Conservation (phyloP, 2,329 filamentous ascomycete species). For the Diaporthe velutina region DNA sequence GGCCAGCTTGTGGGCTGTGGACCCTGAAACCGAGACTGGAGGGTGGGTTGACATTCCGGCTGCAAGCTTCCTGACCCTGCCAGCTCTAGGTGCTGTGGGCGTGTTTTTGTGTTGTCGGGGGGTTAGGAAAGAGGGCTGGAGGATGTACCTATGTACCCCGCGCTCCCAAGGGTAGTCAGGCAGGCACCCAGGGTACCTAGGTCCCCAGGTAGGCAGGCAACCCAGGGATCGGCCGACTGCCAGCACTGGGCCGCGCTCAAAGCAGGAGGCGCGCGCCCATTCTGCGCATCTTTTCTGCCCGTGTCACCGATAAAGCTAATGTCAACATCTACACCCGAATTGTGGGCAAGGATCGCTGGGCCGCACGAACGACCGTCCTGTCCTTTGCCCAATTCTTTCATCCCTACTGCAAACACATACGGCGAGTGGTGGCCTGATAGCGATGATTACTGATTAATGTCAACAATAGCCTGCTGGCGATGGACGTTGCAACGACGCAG, state of each 20-base stretch:
- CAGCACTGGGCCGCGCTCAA: constrained; percentile 28
- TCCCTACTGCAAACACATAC: not conserved
- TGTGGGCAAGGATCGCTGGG: constrained; percentile 9
- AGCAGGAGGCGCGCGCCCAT: constrained; percentile 36
- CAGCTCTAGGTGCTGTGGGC: not conserved
- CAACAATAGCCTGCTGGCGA: not conserved
- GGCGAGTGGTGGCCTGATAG: constrained; percentile 8
- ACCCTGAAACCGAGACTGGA: constrained; percentile 28
- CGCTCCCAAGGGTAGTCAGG: not conserved
- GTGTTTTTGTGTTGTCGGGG: not conserved
- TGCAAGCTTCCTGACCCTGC: constrained; percentile 29
- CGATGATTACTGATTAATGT: not conserved
- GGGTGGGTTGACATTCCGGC: constrained; percentile 23
- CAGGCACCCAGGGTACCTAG: not conserved
- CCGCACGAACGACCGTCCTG: not conserved
- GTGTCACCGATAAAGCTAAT: constrained; percentile 30
- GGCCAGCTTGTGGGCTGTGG: constrained; percentile 25
- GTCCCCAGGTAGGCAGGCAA: not conserved
- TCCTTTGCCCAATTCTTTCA: not conserved
- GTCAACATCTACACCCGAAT: constrained; percentile 2
- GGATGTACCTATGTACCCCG: constrained; percentile 8
- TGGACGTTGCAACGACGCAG: not conserved
- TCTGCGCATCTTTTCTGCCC: constrained; percentile 20
- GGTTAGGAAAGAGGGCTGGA: not conserved
- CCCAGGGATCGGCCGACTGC: constrained; percentile 6